Base-by-base conservation (phyloP, 2,329 filamentous ascomycete genomes). In the Colletotrichum paranaense region DNA sequence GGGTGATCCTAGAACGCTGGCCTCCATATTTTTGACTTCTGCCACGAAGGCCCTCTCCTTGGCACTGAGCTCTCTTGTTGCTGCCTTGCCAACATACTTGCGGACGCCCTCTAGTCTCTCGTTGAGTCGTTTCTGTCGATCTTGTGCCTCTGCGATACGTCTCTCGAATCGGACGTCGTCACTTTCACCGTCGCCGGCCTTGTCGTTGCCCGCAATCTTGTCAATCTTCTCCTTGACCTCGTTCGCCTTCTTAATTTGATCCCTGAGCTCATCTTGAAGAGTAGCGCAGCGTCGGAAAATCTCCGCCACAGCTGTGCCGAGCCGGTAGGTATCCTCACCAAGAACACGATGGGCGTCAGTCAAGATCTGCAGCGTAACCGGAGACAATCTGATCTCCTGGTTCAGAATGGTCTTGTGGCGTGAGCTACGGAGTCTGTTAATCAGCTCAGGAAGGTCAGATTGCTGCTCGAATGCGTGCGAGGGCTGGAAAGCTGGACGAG, bases 301-400 rank as follows among this genome's bases (percentile, higher is more conserved):
- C 77, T 95, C 92, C 1, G 93, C 90, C 1, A 92, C 93, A 1
- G 92, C 93, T 56, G 89, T 84, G 19, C 93, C 92, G 12, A 95
- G 86, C 12, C 86, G 87, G 76, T 92, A 87, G 0, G 92, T 94
- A 81, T 95, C 93, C 11, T 89, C 88, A 74, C 91, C 91, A 6
- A 95, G 85, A 5, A 93, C 85, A 78, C 92, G 91, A 80, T 96
- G 94, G 0, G 91, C 91, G 72, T 94, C 91, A 32, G 92, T 93
- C 76, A 96, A 89, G 49, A 94, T 86, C 75, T 92, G 89, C 22
- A 95, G 86, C 2, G 92, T 94, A 26, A 92, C 89, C 14, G 92
- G 90, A 26, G 92, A 93, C 26, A 95, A 87, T 72, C 90, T 88
- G 67, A 95, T 86, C 78, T 93, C 90, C 74, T 94, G 92, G 70